Evolutionary conservation across 768 basidiomycete species (phyloP), one percentile per base, ranked within the genome.

Genomic region (Rhodosporidiobolus odoratus): DNA sequence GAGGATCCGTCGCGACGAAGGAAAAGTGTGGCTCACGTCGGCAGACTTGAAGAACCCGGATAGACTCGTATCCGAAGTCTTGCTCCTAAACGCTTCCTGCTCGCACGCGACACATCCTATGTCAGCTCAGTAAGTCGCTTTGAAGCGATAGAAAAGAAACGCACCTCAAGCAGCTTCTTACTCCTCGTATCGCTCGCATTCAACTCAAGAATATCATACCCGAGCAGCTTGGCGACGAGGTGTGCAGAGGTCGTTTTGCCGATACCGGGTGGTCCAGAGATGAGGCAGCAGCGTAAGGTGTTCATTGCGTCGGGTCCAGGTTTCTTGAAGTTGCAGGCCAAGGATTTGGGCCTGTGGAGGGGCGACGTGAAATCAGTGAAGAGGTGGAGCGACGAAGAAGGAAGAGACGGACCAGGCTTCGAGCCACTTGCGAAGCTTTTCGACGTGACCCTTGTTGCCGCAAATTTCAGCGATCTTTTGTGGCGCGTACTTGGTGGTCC

Each of bases 231-330:
- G 3, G 94, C 94, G 75, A 89, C 89, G 37, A 99, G 78, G 80
- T 99, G 96, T 4, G 95, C 96, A 69, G 89, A 89, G 1, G 93
- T 96, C 6, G 96, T 99, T 82, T 98, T 99, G 32, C 95, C 96
- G 61, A 98, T 96, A 13, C 96, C 96, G 23, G 96, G 96, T 2
- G 94, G 86, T 0, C 96, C 96, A 2, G 91, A 91, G 70, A 98
- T 88, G 73, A 99, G 81, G 2, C 97, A 84, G 8, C 92, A 92
- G 32, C 92, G 88, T 79, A 84, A 95, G 12, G 87, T 81, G 75
- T 91, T 91, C 88, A 89, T 89, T 0, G 86, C 91, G 69, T 85
- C 87, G 81, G 94, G 94, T 0, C 96, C 96, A 2, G 92, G 92
- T 76, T 94, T 96, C 81, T 92, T 97, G 81, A 97, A 98, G 2